These are phyloP conservation scores for Solanum pennellii DNA, from an alignment of 257 asterid species.

Conservation along the genomic window DNA sequence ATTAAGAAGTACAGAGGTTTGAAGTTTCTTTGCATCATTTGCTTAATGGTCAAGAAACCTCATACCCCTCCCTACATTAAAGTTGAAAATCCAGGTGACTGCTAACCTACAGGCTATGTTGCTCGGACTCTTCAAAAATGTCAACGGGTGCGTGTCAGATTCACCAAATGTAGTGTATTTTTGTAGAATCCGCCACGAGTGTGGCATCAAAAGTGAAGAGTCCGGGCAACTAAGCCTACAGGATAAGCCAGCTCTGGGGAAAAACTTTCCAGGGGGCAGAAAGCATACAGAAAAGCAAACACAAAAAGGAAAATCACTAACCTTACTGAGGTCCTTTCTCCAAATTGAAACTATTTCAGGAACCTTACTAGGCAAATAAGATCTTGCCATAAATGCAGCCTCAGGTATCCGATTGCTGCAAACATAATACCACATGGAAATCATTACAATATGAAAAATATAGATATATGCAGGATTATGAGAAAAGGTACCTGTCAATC, in stretches of 20 bases:
- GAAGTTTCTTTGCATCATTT: neutral
- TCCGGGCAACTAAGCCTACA: neutral
- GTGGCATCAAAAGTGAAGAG: no score
- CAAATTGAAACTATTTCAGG: constrained; percentile 86
- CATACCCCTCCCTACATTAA: neutral
- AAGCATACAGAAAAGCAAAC: neutral
- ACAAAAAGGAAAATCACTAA: constrained; percentile 4
- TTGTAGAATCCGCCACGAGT: no score
- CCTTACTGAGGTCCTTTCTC: constrained; percentile 97
- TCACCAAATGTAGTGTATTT: no score
- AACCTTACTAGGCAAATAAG: constrained; percentile 97
- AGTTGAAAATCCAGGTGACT: neutral
- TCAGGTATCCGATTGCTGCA: constrained; percentile 98
- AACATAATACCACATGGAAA: constrained; percentile 3
- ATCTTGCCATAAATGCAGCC: constrained; percentile 99
- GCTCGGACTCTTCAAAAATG: no score
- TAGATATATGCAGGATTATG: neutral
- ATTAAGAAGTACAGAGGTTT: neutral
- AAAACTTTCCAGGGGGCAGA: neutral
- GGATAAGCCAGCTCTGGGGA: neutral
- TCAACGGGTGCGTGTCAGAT: no score
- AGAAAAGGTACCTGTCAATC: constrained; percentile 63
- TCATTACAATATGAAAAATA: neutral
- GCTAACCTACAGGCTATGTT: neutral
- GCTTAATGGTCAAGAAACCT: neutral